These are phyloP conservation scores for Trichosanthes truncata DNA, from an alignment of 306 rosid species.

Conservation along the genomic window DNA sequence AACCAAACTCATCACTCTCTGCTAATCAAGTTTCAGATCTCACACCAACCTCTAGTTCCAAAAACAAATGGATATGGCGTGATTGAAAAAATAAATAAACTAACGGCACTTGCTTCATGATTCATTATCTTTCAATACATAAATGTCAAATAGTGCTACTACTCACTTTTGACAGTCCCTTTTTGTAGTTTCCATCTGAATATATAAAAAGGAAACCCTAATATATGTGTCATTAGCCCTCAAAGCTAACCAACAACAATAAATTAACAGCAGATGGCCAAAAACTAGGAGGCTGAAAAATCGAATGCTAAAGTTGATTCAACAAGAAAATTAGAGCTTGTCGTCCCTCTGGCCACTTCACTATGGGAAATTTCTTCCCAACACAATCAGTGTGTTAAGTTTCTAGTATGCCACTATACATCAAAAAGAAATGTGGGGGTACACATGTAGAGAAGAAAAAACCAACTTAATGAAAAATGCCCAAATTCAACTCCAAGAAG, in stretches of 20 bases:
- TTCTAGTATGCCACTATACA: not conserved
- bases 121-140: not conserved
- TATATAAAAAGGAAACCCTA: not conserved
- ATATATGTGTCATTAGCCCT: not conserved
- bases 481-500: not conserved
- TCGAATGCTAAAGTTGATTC: not conserved
- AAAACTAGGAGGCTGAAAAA: not conserved
- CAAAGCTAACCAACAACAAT: not conserved
- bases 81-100: not conserved
- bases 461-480: not conserved
- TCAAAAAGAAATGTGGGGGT: not conserved
- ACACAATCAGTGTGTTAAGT: not conserved
- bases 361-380: not conserved
- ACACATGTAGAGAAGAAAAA: not conserved
- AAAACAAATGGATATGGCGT: not conserved
- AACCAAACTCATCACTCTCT: not conserved
- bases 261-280: not conserved
- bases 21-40: not conserved
- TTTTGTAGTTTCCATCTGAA: not conserved
- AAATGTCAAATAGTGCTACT: not conserved
- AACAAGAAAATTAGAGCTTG: not conserved
- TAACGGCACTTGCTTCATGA: not conserved
- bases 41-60: slow-evolving; percentile 3
- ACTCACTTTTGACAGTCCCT: not conserved
- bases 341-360: not conserved